Conservation (phyloP, 805 yeast genomes). For the Soucietia sequanensis region DNA sequence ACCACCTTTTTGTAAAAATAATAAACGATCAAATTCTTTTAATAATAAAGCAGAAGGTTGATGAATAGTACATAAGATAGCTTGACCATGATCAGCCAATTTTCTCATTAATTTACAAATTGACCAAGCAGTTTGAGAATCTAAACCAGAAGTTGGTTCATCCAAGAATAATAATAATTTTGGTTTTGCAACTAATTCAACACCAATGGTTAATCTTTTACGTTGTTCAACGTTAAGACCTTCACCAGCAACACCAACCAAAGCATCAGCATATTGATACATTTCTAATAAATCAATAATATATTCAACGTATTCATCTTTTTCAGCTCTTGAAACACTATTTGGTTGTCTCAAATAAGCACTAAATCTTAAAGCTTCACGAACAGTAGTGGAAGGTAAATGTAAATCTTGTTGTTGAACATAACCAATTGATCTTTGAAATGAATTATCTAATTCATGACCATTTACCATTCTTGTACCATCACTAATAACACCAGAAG, state of each 20-base stretch:
- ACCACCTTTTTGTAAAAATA: slow-evolving; percentile 72
- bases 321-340: slow-evolving; percentile 55
- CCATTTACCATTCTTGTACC: slow-evolving; percentile 66
- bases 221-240: slow-evolving; percentile 47
- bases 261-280: slow-evolving; percentile 72
- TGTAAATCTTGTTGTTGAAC: slow-evolving; percentile 83
- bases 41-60: slow-evolving; percentile 82
- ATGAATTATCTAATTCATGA: slow-evolving; percentile 57
- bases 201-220: slow-evolving; percentile 42
- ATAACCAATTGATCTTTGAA: slow-evolving; percentile 76
- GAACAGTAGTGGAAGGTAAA: slow-evolving; percentile 64
- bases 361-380: slow-evolving; percentile 71
- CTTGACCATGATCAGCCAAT: slow-evolving; percentile 41
- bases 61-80: slow-evolving; percentile 61
- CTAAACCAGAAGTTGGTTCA: slow-evolving; percentile 46
- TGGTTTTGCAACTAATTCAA: slow-evolving; percentile 42
- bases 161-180: slow-evolving; percentile 37
- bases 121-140: slow-evolving; percentile 45
- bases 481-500: slow-evolving; percentile 69
- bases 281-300: slow-evolving; percentile 66
- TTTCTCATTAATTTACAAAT: slow-evolving; percentile 40
- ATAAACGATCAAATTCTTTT: slow-evolving; percentile 74
- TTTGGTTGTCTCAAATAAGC: slow-evolving; percentile 71
- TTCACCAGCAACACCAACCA: slow-evolving; percentile 73
- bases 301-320: slow-evolving; percentile 65